These are phyloP conservation scores for Trichoderma oligosporum DNA, from an alignment of 2,329 filamentous ascomycete genomes.

Conservation along the genomic window DNA sequence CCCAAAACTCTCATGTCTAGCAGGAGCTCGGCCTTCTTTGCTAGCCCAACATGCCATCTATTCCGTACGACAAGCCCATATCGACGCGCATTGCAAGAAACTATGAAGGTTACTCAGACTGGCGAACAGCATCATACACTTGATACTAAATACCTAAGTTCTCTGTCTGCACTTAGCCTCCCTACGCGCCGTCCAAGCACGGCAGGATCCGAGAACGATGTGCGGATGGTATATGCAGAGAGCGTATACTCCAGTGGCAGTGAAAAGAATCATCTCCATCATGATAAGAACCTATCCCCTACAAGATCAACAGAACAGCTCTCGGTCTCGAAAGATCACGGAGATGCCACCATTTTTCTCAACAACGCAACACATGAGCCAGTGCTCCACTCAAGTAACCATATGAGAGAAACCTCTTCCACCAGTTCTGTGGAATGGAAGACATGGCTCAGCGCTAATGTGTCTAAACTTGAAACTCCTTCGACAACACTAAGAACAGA, in stretches of 20 bases:
- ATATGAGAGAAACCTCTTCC: conserved; percentile 39
- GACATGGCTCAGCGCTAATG: conserved; percentile 50
- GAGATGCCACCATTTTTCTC: conserved; percentile 7
- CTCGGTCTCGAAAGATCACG: conserved; percentile 6
- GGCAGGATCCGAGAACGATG: conserved; percentile 38
- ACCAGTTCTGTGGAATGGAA: conserved; percentile 54
- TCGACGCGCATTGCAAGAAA: conserved; percentile 48
- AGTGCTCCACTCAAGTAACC: conserved; percentile 20
- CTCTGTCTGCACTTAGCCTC: conserved; percentile 39
- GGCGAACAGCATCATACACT: conserved; percentile 26
- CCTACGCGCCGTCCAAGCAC: conserved; percentile 40
- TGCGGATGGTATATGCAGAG: conserved; percentile 41
- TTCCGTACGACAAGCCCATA: conserved; percentile 56
- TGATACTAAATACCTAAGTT: conserved; percentile 39
- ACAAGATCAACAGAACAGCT: neutral
- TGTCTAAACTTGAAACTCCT: conserved; percentile 43
- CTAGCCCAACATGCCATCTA: conserved; percentile 48
- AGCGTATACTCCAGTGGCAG: conserved; percentile 46
- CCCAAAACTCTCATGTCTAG: conserved; percentile 34
- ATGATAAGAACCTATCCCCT: neutral
- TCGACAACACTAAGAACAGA: conserved; percentile 19
- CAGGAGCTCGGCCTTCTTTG: conserved; percentile 49
- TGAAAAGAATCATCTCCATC: conserved; percentile 23
- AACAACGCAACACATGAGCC: conserved; percentile 22
- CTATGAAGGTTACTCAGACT: conserved; percentile 39